Evolutionary conservation across 1,139 yeast species (phyloP), one percentile per base, ranked within the genome.

Genomic region (Pichia sp.): DNA sequence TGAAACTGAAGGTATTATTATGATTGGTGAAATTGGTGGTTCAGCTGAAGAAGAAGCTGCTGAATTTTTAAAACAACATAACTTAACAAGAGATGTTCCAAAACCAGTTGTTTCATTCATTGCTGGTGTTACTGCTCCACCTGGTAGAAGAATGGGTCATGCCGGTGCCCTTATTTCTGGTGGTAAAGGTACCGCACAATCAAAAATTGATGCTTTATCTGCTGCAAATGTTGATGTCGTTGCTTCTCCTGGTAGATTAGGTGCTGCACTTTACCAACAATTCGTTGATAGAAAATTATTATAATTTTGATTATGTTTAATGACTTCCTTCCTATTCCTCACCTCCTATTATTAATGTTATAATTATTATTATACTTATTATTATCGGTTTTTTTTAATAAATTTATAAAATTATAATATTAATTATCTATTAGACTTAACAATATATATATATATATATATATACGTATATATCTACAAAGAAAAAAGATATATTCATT

Each of bases 131-230:
- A 89, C 97, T 60, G 97, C 98, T 62, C 97, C 97, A 58, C 97
- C 97, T 68, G 98, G 98, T 66, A 90, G 96, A 75, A 90, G 98
- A 78, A 92, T 92, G 97, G 99, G 99, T 61, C 99, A 92, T 71
- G 97, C 98, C 51, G 98, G 99, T 77, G 99, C 98, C 70, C 87
- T 92, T 64, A 92, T 92, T 56, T 86, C 96, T 53, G 98, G 98
- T 67, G 97, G 97, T 67, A 92, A 92, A 74, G 97, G 98, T 70
- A 97, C 94, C 66, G 99, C 99, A 55, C 84, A 83, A 64, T 87
- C 95, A 57, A 92, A 92, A 82, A 92, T 92, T 66, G 80, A 83
- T 57, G 97, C 97, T 54, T 77, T 92, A 65, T 80, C 84, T 66
- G 74, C 82, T 53, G 97, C 97, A 51, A 95, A 95, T 66, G 97